Conservation (phyloP, 176 grass and related monocot species). For the Elymus sibiricus region DNA sequence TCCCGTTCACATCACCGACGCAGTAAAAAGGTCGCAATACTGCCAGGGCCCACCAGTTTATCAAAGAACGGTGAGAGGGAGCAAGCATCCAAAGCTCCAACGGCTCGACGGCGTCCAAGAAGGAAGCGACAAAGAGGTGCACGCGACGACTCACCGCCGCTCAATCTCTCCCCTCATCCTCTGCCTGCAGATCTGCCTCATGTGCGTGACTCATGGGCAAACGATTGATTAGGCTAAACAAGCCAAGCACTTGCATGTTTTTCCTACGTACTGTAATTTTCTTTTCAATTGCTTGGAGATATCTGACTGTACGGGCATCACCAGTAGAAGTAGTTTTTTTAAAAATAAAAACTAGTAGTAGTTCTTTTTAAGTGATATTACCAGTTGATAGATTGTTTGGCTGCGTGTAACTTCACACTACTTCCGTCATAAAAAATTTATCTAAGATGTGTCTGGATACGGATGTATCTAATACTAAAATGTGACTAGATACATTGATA, state of each 20-base stretch:
- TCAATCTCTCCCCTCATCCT: neutral
- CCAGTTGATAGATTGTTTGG: too few relatives aligned
- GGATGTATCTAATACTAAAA: too few relatives aligned
- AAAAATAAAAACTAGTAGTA: too few relatives aligned
- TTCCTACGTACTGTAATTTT: neutral
- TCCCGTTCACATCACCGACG: neutral
- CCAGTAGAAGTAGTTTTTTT: too few relatives aligned
- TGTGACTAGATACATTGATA: too few relatives aligned
- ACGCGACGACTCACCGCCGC: neutral
- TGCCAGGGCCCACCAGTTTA: too few relatives aligned
- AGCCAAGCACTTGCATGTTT: neutral
- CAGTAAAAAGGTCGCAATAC: neutral
- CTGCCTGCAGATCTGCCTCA: neutral
- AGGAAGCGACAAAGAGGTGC: neutral
- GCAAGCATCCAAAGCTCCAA: neutral
- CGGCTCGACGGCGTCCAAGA: neutral
- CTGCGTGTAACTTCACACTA: too few relatives aligned
- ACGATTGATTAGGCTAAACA: neutral
- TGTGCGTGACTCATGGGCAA: neutral
- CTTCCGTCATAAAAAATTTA: too few relatives aligned
- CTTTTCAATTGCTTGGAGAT: neutral
- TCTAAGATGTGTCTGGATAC: too few relatives aligned
- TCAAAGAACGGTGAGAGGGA: neutral
- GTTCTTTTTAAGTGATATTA: too few relatives aligned
- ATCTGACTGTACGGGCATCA: neutral